A percentile compares a stretch with the other conserved stretches of the same genome.
Conservation (phyloP, 306 rosid genomes). For the Castanea crenata region DNA sequence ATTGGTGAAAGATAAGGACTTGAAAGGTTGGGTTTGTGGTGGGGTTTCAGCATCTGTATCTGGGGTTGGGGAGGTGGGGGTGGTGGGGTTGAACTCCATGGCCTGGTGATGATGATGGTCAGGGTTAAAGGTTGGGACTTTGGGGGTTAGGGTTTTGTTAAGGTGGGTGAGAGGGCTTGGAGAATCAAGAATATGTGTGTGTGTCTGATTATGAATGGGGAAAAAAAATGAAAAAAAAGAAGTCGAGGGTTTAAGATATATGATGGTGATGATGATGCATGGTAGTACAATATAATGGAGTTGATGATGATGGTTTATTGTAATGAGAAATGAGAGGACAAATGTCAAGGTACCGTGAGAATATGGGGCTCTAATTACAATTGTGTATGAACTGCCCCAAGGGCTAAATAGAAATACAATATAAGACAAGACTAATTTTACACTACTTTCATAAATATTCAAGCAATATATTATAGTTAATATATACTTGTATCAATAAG, state of each 20-base stretch:
- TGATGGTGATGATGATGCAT: conserved; percentile 9
- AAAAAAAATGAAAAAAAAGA: not conserved
- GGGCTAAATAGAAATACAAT: too few relatives aligned
- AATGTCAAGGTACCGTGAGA: conserved; percentile 31
- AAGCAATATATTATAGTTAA: too few relatives aligned
- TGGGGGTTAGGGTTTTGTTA: conserved; percentile 43
- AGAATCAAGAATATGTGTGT: not conserved
- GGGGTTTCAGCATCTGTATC: conserved; percentile 49
- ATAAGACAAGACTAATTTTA: too few relatives aligned
- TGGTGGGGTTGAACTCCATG: conserved; percentile 47
- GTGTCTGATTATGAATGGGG: conserved; percentile 1
- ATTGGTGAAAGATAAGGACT: conserved; percentile 47
- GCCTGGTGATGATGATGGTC: conserved; percentile 5
- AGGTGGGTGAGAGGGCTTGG: not conserved
- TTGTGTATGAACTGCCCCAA: not conserved
- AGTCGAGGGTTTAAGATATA: conserved; percentile 23
- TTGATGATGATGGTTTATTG: conserved; percentile 39
- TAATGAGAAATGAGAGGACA: conserved; percentile 39
- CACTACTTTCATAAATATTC: too few relatives aligned
- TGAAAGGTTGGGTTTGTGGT: conserved; percentile 34
- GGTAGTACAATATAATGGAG: conserved; percentile 2
- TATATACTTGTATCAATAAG: too few relatives aligned
- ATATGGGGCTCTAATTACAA: conserved; percentile 25
- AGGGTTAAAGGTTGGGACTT: conserved; percentile 3
- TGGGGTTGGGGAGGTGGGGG: conserved; percentile 19